Percentiles rank a stretch among this genome's conserved stretches.
Conservation (phyloP, 305 asterid species). For the Lippia alba region DNA sequence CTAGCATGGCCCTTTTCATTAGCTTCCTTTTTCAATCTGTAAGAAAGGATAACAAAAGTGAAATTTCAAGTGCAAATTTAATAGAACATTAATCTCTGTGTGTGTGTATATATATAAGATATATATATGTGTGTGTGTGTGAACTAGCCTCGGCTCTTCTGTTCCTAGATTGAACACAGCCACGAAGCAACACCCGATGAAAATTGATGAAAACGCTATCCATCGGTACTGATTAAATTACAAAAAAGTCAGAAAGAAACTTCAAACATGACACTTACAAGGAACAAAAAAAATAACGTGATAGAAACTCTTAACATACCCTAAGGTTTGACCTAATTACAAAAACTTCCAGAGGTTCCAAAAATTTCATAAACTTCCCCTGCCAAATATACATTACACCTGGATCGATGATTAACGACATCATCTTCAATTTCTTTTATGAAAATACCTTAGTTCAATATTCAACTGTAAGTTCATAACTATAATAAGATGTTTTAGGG, state of each 20-base stretch:
- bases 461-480: no score
- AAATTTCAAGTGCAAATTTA: not conserved
- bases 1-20: slow-evolving; percentile 56
- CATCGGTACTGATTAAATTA: slow-evolving; percentile 68
- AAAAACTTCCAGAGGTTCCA: no score
- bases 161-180: slow-evolving; percentile 72
- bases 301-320: no score
- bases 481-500: no score
- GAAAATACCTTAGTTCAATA: no score
- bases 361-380: no score
- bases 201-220: slow-evolving; percentile 81
- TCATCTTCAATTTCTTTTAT: no score
- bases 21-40: slow-evolving; percentile 69
- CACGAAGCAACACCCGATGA: slow-evolving; percentile 80
- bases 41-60: slow-evolving; percentile 2
- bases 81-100: slow-evolving; percentile 19
- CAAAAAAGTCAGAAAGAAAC: slow-evolving; percentile 34
- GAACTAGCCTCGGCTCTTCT: slow-evolving; percentile 78
- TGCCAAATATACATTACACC: no score
- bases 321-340: no score
- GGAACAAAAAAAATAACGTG: slow-evolving; percentile 12
- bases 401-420: no score
- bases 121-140: no score
- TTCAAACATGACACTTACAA: slow-evolving; percentile 17
- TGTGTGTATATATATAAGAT: no score